Conservation (phyloP, 495 filamentous ascomycete species). For the Trichocladium uniseriatum region DNA sequence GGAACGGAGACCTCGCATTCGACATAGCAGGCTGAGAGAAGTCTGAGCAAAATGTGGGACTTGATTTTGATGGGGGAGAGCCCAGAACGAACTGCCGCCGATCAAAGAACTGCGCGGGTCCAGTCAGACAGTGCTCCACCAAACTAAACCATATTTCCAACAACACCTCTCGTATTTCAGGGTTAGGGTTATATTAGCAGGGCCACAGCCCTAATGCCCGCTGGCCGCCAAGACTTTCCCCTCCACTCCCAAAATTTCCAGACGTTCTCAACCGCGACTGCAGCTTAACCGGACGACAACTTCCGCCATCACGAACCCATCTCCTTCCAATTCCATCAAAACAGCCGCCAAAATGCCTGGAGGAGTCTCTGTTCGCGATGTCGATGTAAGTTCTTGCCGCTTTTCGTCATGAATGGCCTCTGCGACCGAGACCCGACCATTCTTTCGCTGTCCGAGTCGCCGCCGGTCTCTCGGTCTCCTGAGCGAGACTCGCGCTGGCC, state of each 20-base stretch:
- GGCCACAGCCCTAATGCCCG: conserved; percentile 18
- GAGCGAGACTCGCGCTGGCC: conserved; percentile 13
- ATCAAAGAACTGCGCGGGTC: too few relatives aligned
- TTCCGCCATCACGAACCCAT: conserved; percentile 21
- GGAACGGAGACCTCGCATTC: too few relatives aligned
- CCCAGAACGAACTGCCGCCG: too few relatives aligned
- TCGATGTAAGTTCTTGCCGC: conserved; percentile 61
- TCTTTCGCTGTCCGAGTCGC: conserved; percentile 23
- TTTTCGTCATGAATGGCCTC: conserved; percentile 19
- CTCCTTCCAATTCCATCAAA: conserved; percentile 11
- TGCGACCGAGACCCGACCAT: conserved; percentile 20
- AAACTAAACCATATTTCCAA: too few relatives aligned
- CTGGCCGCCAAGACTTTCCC: conserved; percentile 15
- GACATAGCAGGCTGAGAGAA: too few relatives aligned
- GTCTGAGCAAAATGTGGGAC: too few relatives aligned
- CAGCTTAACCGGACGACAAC: conserved; percentile 5
- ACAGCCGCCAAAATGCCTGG: conserved; percentile 68
- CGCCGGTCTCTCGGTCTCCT: conserved; percentile 10
- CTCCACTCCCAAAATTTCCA: conserved; percentile 20
- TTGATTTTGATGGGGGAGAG: too few relatives aligned
- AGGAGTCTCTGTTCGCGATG: conserved; percentile 78
- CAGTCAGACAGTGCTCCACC: too few relatives aligned
- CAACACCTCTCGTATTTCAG: too few relatives aligned
- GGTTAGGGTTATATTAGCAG: conserved; percentile 9
- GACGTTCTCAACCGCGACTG: conserved; percentile 9